These are phyloP conservation scores for Opeltia flavorubescens DNA, from an alignment of 495 filamentous ascomycete genomes.

Conservation along the genomic window DNA sequence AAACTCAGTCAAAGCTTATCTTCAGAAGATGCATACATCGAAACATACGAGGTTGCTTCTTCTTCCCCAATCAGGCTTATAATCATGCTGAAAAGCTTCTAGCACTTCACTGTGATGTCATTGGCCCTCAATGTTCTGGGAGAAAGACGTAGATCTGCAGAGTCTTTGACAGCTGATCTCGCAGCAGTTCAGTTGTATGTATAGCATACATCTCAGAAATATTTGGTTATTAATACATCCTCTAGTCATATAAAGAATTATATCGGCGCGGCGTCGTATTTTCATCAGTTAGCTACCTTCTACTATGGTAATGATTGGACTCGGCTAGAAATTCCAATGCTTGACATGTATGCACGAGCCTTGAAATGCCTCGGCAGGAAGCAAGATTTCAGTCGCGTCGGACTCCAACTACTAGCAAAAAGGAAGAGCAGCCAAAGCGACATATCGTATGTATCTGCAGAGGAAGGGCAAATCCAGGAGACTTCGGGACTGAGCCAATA, in stretches of 20 bases:
- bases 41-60: conserved; percentile 11
- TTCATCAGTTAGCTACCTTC: conserved; percentile 66
- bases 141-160: conserved; percentile 57
- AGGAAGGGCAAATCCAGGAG: no score
- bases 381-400: conserved; percentile 66
- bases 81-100: background rate
- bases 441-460: no score
- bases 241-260: conserved; percentile 51
- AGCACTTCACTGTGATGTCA: conserved; percentile 27
- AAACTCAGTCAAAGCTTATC: conserved; percentile 35
- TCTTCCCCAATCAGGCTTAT: background rate
- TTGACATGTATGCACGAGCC: conserved; percentile 75
- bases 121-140: conserved; percentile 54
- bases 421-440: conserved; percentile 17
- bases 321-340: conserved; percentile 62
- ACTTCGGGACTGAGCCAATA: conserved; percentile 45
- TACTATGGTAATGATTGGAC: conserved; percentile 74
- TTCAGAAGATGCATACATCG: conserved; percentile 31
- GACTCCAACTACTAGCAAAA: conserved; percentile 64
- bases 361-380: conserved; percentile 59
- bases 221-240: conserved; percentile 3
- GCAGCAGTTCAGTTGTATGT: conserved; percentile 66
- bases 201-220: background rate
- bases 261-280: conserved; percentile 58
- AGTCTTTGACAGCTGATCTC: conserved; percentile 69